Evolutionary conservation across 73 alveolate species (phyloP), one percentile per base, ranked within the genome.

Genomic region (Effrenium voratum): DNA sequence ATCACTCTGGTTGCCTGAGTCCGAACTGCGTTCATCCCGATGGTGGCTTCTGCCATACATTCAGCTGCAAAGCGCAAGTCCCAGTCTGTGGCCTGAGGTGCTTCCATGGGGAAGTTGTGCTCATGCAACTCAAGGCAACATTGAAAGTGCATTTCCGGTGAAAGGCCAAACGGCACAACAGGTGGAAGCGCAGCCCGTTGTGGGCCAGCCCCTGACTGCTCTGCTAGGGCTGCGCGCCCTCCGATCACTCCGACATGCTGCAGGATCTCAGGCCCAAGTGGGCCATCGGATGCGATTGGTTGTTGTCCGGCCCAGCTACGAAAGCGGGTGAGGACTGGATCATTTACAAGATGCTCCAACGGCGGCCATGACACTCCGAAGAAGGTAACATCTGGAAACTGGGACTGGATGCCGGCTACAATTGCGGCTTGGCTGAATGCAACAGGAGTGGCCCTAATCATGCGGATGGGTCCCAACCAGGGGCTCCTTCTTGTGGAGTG

Each of bases 181-280:
- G 93, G 93, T 1, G 79, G 73, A 5, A 40, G 46, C 6, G 63
- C 60, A 57, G 50, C 24, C 44, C 72, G 70, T 63, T 45, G n/a
- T 2, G 45, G 52, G 15, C 63, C 93, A 47, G 81, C 93, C 15
- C 81, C 93, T 2, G 81, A 38, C 34, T 85, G 93, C 46, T 85
- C 93, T 2, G 93, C 93, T 2, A 66, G 38, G 30, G 59, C 47
- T 22, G 93, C 60, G 36, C 93, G 93, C 41, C 16, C 32, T 16
- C 45, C 93, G 32, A 38, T 45, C 5, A 85, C 93, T 19, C 93
- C 75, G 15, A 63, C 81, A 26, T 38, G 10, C 81, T n/a, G 43
- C 59, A 85, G 93, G 46, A 44, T 44, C 19, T 16, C 16, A 63
- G 93, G 77, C 36, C 93, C 77, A n/a, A 82, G 47, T 10, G 70